Base-by-base conservation (phyloP, 345 rosid species). In the Ailanthus altissimus region DNA sequence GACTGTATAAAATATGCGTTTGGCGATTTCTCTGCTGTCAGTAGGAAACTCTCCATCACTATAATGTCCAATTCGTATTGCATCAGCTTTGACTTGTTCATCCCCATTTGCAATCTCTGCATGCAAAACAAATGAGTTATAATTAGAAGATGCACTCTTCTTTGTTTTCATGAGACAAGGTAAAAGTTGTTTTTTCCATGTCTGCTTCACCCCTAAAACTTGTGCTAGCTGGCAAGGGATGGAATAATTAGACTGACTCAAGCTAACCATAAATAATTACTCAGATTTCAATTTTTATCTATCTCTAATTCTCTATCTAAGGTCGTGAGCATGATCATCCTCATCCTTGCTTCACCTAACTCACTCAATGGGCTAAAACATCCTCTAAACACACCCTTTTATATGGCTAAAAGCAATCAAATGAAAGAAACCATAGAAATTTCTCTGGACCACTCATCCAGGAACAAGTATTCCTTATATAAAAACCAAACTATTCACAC, bases 71-170 rank as follows among this genome's bases (percentile, higher is more conserved):
- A 93, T 92, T 67, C 89, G 85, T 56, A 85, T 87, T 4, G 99
- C 99, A 87, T 96, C 99, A 82, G 91, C 87, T 85, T 93, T 92
- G 72, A 96, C 98, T 88, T 88, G 93, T 77, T 96, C 97, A 74
- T 96, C 93, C 73, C 99, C 98, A 10, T 86, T 89, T 64, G 83
- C 89, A 80, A 96, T 92, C 82, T 92, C 98, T 96, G 89, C 72
- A 83, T 15, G 25, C 56, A 77, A 40, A 78, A n/a, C 23, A 62
- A 78, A 67, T 61, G 46, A 77, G 64, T 32, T 28, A 51, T 25
- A 75, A 75, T 65, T 75, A 73, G 58, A 40, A 26, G 12, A 59
- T 61, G 21, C 26, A 47, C 49, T 74, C 20, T 18, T 49, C 12
- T 51, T 66, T 25, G 12, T 75, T 58, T 38, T 68, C 65, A 28